phyloP scores from a whole-genome alignment of 352 stramenopile genomes.

The Thalassiosira delicatula region DNA sequence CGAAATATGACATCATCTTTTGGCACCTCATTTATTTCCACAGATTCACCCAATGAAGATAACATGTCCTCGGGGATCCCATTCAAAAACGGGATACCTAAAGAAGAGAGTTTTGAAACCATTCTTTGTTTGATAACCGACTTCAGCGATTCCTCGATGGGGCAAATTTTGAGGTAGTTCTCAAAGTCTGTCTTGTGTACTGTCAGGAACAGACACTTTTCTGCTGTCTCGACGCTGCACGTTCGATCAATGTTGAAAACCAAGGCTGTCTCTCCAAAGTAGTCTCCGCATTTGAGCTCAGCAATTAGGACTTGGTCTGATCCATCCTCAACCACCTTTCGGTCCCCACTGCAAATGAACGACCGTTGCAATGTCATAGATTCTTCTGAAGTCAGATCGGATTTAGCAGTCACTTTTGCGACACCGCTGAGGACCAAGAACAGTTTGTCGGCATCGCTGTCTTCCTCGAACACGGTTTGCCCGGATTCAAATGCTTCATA shows the following conservation, averaged over 20 bases:
- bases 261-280: constrained; percentile 69
- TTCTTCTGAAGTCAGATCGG: constrained; percentile 23
- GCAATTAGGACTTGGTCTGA: constrained; percentile 51
- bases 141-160: constrained; percentile 53
- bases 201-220: constrained; percentile 66
- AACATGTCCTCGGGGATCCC: constrained; percentile 61
- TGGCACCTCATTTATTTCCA: constrained; percentile 52
- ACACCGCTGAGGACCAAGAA: constrained; percentile 62
- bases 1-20: constrained; percentile 63
- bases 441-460: constrained; percentile 56
- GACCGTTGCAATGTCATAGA: constrained; percentile 41
- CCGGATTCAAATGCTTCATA: constrained; percentile 63
- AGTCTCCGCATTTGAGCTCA: constrained; percentile 59
- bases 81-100: constrained; percentile 66
- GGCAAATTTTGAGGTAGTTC: constrained; percentile 65
- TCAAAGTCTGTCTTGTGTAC: constrained; percentile 64
- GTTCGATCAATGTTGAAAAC: constrained; percentile 66
- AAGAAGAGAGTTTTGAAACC: constrained; percentile 57
- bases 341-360: constrained; percentile 45
- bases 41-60: constrained; percentile 36
- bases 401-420: constrained; percentile 53
- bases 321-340: constrained; percentile 17
- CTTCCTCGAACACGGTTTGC: constrained; percentile 57
- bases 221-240: constrained; percentile 49
- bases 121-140: constrained; percentile 64